phyloP scores from a whole-genome alignment of 2,329 filamentous ascomycete genomes.

The Claviceps fusiformis region DNA sequence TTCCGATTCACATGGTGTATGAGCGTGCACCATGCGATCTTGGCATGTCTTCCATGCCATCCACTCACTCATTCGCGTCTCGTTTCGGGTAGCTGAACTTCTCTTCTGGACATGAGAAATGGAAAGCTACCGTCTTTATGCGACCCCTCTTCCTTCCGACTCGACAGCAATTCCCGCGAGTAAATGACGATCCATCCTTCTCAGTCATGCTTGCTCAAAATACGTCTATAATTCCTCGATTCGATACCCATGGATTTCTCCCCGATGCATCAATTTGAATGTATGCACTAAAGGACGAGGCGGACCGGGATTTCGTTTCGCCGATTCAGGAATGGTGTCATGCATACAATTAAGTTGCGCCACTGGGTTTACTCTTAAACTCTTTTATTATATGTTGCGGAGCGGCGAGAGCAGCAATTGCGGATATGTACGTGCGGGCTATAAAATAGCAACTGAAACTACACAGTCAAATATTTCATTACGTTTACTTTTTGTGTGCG shows the following conservation, averaged over 20 bases:
- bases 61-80: conserved; percentile 5
- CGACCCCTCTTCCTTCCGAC: background rate
- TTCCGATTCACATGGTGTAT: background rate
- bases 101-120: conserved; percentile 3
- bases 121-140: background rate
- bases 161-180: background rate
- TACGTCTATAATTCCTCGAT: background rate
- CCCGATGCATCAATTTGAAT: background rate
- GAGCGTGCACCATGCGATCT: background rate
- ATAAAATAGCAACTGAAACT: conserved; percentile 2
- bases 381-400: conserved; percentile 2
- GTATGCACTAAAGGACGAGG: background rate
- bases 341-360: conserved; percentile 1
- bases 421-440: conserved; percentile 4
- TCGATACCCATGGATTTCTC: background rate
- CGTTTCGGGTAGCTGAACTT: conserved; percentile 1
- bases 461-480: background rate
- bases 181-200: background rate
- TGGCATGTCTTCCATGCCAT: conserved; percentile 1
- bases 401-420: background rate
- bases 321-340: background rate
- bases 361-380: conserved; percentile 1
- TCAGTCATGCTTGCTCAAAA: background rate
- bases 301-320: background rate
- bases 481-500: background rate